Conservation (phyloP, 495 filamentous ascomycete species). For the Astrothelium subdiscretum region DNA sequence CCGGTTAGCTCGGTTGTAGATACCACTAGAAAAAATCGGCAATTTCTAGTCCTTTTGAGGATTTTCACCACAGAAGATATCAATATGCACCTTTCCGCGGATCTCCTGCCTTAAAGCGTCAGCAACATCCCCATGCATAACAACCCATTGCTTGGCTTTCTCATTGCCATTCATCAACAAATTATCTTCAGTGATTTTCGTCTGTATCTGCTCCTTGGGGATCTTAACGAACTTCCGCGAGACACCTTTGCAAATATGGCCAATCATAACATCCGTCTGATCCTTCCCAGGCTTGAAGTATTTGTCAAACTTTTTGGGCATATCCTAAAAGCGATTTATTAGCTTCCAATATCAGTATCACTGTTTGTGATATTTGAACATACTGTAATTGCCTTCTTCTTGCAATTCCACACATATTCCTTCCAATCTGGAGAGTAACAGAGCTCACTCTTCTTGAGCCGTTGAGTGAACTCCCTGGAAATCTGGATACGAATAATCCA, state of each 20-base stretch:
- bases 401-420: not conserved
- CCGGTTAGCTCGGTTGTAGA: not conserved
- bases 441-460: not conserved
- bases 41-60: not conserved
- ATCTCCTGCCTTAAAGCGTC: not conserved
- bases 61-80: too few relatives aligned
- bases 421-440: not conserved
- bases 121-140: not conserved
- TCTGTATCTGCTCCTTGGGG: not conserved
- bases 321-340: too few relatives aligned
- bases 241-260: not conserved
- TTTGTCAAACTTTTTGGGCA: not conserved
- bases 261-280: not conserved
- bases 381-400: not conserved
- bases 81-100: not conserved
- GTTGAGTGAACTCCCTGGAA: not conserved
- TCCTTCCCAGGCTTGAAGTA: too few relatives aligned
- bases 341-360: too few relatives aligned
- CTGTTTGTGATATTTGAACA: too few relatives aligned
- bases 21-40: not conserved
- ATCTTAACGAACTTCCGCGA: not conserved
- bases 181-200: not conserved
- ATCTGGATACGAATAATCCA: not conserved
- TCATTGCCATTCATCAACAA: not conserved
- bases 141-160: not conserved